Evolutionary conservation across 2,329 filamentous ascomycete species (phyloP).

Genomic region (Ophiostoma perfectum): DNA sequence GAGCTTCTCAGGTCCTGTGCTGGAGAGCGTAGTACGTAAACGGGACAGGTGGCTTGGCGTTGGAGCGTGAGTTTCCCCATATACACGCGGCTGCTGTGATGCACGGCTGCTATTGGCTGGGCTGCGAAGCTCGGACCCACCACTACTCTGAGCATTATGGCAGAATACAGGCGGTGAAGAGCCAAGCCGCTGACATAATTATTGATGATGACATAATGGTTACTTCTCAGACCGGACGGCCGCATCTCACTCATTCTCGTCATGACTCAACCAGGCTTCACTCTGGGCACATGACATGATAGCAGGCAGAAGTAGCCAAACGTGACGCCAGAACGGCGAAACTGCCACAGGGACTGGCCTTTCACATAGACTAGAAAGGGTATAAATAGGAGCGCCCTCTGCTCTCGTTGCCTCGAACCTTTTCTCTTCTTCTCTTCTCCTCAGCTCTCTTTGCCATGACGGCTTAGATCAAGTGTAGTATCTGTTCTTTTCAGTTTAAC

Average conservation of each 20-base stretch:
- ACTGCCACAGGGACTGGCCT: too few relatives aligned
- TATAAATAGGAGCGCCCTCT: background rate
- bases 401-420: background rate
- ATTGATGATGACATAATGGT: background rate
- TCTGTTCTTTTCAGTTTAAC: too few relatives aligned
- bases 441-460: background rate
- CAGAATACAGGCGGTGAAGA: slow-evolving; percentile 21
- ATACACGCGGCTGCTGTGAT: slow-evolving; percentile 21
- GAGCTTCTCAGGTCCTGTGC: slow-evolving; percentile 21
- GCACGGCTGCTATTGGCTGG: slow-evolving; percentile 15
- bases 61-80: slow-evolving; percentile 11
- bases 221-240: background rate
- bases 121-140: slow-evolving; percentile 9
- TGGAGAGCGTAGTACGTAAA: slow-evolving; percentile 6
- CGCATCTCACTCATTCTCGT: background rate
- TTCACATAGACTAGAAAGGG: background rate
- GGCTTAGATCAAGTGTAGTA: too few relatives aligned
- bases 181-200: background rate
- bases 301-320: background rate
- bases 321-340: background rate
- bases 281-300: background rate
- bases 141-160: slow-evolving; percentile 1
- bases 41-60: slow-evolving; percentile 15
- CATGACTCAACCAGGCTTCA: background rate
- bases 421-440: background rate